Base-by-base conservation (phyloP, 2,329 filamentous ascomycete genomes). In the Aspergillus sp. region DNA sequence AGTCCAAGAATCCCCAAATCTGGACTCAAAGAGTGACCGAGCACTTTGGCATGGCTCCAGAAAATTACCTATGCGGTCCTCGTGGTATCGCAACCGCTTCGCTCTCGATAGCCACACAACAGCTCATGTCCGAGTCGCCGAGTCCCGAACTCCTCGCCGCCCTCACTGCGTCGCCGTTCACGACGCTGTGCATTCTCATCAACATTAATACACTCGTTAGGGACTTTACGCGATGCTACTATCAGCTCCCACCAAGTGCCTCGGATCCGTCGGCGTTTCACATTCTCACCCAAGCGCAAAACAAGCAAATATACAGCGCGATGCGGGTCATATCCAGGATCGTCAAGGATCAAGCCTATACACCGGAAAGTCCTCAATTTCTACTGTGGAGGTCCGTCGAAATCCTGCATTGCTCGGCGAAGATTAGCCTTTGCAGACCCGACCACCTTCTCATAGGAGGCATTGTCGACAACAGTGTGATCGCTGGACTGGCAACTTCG, bases 151-250 rank as follows among this genome's bases (percentile, higher is more conserved):
- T 76, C 3, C 30, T 73, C 23, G 48, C 64, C 1, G 71, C 51
- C 0, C 31, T 54, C 3, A 11, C 13, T 13, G 31, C 51, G 7
- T 54, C 51, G 2, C 31, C 51, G 0, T 54, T 54, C 3, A 13
- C 34, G 7, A 43, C 28, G 25, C 13, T 54, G 9, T 54, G 51
- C 13, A 15, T 54, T 4, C 51, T 54, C 8, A 22, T 9, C 3
- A 54, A 54, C 25, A 54, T 54, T 3, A 54, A 71, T 50, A 54
- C 66, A 1, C 60, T 76, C 3, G 64, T 76, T 1, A 61, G 72
- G 19, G 74, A 76, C 51, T 72, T 76, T n/a, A 76, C 74, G 2
- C 69, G 73, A 13, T 72, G 69, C 52, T 75, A 74, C 60, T 76
- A 76, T 46, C 74, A 76, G 50, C 62, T 76, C 25, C 74, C 73